These are phyloP conservation scores for Aspergillus hancockii DNA, from an alignment of 495 filamentous ascomycete species.

Conservation along the genomic window DNA sequence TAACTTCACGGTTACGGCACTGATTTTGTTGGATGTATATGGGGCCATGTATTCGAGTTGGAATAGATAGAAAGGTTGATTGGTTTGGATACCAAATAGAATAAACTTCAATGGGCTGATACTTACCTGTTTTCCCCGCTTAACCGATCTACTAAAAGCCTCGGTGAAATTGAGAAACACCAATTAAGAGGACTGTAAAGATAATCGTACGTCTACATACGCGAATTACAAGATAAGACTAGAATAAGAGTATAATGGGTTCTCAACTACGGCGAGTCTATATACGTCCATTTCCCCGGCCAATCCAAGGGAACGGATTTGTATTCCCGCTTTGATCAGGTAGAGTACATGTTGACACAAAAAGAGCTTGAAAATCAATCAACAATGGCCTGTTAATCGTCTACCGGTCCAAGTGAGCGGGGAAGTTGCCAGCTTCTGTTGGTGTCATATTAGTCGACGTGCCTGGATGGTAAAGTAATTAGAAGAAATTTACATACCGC, in stretches of 20 bases:
- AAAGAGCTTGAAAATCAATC: conserved; percentile 34
- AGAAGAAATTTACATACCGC: conserved; percentile 65
- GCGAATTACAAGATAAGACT: background rate
- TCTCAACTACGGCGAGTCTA: conserved; percentile 38
- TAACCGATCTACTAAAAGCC: background rate
- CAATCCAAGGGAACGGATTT: conserved; percentile 23
- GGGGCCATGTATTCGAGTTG: background rate
- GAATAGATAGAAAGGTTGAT: background rate
- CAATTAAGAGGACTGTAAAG: background rate
- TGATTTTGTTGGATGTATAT: background rate
- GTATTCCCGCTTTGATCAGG: conserved; percentile 37
- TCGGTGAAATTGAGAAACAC: background rate
- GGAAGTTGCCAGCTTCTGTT: conserved; percentile 90
- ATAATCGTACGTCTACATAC: background rate
- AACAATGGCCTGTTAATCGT: conserved; percentile 25
- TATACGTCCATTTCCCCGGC: conserved; percentile 30
- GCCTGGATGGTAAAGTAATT: conserved; percentile 7
- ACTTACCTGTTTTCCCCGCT: too few relatives aligned
- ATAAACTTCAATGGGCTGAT: background rate
- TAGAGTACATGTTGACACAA: conserved; percentile 51
- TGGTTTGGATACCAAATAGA: background rate
- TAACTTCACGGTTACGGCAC: conserved; percentile 1
- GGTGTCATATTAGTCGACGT: conserved; percentile 15
- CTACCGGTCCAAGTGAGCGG: conserved; percentile 53
- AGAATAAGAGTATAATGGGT: conserved; percentile 6